Base-by-base conservation (phyloP, 2,329 filamentous ascomycete species). In the Talaromyces atroroseus region DNA sequence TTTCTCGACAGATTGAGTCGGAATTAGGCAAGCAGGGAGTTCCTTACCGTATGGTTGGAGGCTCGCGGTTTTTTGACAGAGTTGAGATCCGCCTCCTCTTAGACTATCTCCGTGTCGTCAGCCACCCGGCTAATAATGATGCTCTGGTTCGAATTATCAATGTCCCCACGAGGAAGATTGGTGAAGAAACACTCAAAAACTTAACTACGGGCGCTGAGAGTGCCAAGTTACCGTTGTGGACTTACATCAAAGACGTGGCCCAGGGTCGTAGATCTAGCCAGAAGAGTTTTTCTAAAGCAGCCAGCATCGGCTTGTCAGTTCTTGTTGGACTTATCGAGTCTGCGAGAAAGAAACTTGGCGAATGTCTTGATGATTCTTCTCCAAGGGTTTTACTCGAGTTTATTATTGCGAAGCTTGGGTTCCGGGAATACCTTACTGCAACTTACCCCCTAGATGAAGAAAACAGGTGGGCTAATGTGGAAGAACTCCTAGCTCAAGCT, bases 31-130 rank as follows among this genome's bases (percentile, higher is more conserved):
- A 87, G 65, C 83, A 84, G 11, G 90, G 91, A 1, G 84, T 97
- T 42, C 82, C 91, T 0, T 99, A 97, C 71, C 85, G 85, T 50
- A 96, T 97, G 92, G 86, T 97, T 52, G 92, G 88, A 64, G 92
- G 94, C 1, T 83, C 85, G 60, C 88, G 89, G 58, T 99, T 99
- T 69, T 97, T 95, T 66, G 94, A 99, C 63, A 85, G 94, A 52
- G 82, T 84, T 2, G 92, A 99, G 69, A 87, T 97, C 67, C 95
- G 94, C 70, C 80, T 90, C 6, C 70, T 97, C 0, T 74, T 97
- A 3, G 91, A 96, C 68, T 97, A 99, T 68, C 78, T 97, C 14
- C 83, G 91, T 32, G 87, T 95, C 3, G 84, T 96, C 32, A 84
- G 89, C 65, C 88, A 95, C 60, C 89, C 91, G 1, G 82, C 89